Evolutionary conservation across 495 filamentous ascomycete species (phyloP).

Genomic region (Daldinia caldariorum): DNA sequence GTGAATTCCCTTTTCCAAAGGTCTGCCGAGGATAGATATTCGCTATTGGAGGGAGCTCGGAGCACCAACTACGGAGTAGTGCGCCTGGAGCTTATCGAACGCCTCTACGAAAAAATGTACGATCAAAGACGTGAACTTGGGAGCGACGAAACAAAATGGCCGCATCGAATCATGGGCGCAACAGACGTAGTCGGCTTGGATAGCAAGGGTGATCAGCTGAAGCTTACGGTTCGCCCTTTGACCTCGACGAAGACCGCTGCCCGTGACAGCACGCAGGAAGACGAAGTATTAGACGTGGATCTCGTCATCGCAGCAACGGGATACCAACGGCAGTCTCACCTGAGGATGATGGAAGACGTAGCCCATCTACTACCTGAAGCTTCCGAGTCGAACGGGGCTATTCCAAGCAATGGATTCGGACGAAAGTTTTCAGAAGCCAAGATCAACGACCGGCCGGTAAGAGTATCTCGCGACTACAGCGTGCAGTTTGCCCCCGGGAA

Average conservation of each 20-base stretch:
- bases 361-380: constrained; percentile 68
- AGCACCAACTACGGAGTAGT: constrained; percentile 96
- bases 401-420: constrained; percentile 44
- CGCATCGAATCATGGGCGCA: constrained; percentile 77
- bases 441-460: constrained; percentile 38
- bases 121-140: constrained; percentile 76
- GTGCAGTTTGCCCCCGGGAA: constrained; percentile 71
- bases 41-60: constrained; percentile 70
- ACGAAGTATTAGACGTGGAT: constrained; percentile 75
- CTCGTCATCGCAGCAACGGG: constrained; percentile 88
- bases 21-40: constrained; percentile 66
- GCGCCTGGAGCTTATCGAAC: constrained; percentile 83
- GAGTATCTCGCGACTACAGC: constrained; percentile 73
- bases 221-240: constrained; percentile 55
- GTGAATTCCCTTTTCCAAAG: constrained; percentile 78
- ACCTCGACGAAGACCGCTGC: constrained; percentile 42
- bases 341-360: constrained; percentile 75
- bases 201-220: constrained; percentile 52
- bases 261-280: constrained; percentile 36
- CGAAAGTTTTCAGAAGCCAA: constrained; percentile 44
- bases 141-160: constrained; percentile 76
- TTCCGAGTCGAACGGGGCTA: constrained; percentile 11
- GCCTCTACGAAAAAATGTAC: constrained; percentile 85
- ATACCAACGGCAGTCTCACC: constrained; percentile 80
- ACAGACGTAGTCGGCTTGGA: constrained; percentile 70